Percentiles rank a stretch among this genome's conserved stretches.
Conservation (phyloP, 805 yeast genomes). For the Zygosaccharomyces pseudorouxii region DNA sequence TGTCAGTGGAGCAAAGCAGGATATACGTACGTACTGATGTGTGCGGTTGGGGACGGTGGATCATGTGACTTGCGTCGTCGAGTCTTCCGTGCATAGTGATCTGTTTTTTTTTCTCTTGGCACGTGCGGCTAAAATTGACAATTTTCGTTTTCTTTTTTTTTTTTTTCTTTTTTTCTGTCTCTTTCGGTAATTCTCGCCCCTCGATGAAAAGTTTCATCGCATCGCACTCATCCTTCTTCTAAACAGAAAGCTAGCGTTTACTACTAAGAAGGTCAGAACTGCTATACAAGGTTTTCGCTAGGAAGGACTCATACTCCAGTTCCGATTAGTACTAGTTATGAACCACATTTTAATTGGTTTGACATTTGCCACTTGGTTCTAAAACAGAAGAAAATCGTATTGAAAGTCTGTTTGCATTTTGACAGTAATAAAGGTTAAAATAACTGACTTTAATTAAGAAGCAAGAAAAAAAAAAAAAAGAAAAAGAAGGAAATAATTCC, state of each 20-base stretch:
- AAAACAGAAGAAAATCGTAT: background rate
- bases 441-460: background rate
- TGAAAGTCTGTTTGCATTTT: background rate
- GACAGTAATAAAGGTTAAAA: background rate
- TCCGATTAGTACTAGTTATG: constrained; percentile 2
- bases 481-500: background rate
- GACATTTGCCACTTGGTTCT: constrained; percentile 2
- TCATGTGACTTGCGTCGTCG: background rate
- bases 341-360: constrained; percentile 1
- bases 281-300: background rate
- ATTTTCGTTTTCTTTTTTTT: background rate
- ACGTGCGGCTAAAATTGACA: background rate
- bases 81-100: too few relatives aligned
- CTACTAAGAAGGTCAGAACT: background rate
- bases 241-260: too few relatives aligned
- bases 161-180: background rate
- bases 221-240: too few relatives aligned
- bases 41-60: too few relatives aligned
- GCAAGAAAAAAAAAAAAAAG: background rate
- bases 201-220: too few relatives aligned
- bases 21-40: too few relatives aligned
- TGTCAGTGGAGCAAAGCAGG: too few relatives aligned
- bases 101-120: background rate
- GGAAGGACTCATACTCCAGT: background rate
- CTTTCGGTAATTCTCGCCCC: too few relatives aligned